Evolutionary conservation across 805 yeast genomes (phyloP), one percentile per base, ranked within the genome.

Genomic region (Yarrowia sp.): DNA sequence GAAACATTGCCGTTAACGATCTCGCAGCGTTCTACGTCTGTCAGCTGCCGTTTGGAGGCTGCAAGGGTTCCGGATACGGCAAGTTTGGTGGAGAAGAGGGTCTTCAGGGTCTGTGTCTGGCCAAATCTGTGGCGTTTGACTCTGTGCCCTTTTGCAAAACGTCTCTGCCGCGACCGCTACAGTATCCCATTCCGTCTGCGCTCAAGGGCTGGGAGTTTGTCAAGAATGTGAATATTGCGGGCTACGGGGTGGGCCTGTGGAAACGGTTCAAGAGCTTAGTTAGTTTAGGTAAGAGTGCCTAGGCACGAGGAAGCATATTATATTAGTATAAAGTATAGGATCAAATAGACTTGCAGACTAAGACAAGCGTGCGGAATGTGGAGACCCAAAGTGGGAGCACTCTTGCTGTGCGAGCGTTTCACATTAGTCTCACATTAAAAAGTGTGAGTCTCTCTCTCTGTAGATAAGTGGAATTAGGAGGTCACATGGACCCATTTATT

Each of bases 81-180:
- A 93, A 93, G 74, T 95, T 95, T 78, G 97, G 97, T 22, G 99
- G 99, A 53, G 96, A 88, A 74, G 99, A 95, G 79, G 99, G 99
- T 1, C 80, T 95, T 47, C 84, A 90, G 44, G 98, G 97, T 0
- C 79, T 95, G 50, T 93, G 98, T 74, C 81, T 86, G 65, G 89
- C 91, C 64, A 95, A 95, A 73, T 86, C 96, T 48, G 84, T 95
- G 3, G 92, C 97, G 67, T 88, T 84, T 79, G 98, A 95, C 77
- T 86, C 84, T 68, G 83, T 88, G 51, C 86, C 93, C 28, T 84
- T 90, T 69, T 80, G 95, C 13, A 67, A 72, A 17, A 85, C 92
- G 7, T 89, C 96, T 1, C 92, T 95, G 43, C 99, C 99, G 1
- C 84, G 85, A 42, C 91, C 93, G 1, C 78, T 95, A 58, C 98